Evolutionary conservation across 1,284 basidiomycete species (phyloP), one percentile per base, ranked within the genome.

Genomic region (Vanrija pseudolonga): DNA sequence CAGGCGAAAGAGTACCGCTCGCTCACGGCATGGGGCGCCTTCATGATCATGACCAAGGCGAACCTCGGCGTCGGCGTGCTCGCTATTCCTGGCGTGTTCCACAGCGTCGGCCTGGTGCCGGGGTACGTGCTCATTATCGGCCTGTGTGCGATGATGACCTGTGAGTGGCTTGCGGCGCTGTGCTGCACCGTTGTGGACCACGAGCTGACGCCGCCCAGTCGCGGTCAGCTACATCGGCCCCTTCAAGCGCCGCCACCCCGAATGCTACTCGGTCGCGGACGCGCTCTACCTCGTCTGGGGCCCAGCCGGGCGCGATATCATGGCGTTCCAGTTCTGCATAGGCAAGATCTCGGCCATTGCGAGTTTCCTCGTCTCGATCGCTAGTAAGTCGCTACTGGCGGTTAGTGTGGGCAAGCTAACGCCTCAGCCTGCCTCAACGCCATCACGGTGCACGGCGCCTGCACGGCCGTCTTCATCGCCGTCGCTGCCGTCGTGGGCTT

Each of bases 61-160:
- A 82, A 83, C 37, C 80, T 84, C 42, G 81, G 80, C 64, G 81
- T 82, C 67, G 82, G 82, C 17, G 81, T 83, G 77, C 67, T 83
- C 14, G 81, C 81, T 17, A 72, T 83, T 3, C 82, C 82, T 0
- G 80, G 79, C 46, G 76, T 81, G 4, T 77, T 83, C 56, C 80
- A 80, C 14, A 78, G 79, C 7, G 79, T 83, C 46, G 82, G 82
- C 1, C 55, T 58, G n/a, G 80, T 83, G 56, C 81, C 82, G 3
- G 81, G 80, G 11, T 32, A 32, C 32, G 32, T 32, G 11, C 32
- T 32, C 9, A 69, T 82, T 14, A 71, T 82, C 24, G 62, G 82
- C 46, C 80, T 82, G 42, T 14, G 71, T 17, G 60, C 59, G 23
- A 57, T 73, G 11, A 70, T 65, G 11, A 68, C 69, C 23, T 73